A percentile compares a stretch with the other conserved stretches of the same genome.
phyloP scores from a whole-genome alignment of 2,329 filamentous ascomycete genomes.

The Apiospora kogelbergensis region DNA sequence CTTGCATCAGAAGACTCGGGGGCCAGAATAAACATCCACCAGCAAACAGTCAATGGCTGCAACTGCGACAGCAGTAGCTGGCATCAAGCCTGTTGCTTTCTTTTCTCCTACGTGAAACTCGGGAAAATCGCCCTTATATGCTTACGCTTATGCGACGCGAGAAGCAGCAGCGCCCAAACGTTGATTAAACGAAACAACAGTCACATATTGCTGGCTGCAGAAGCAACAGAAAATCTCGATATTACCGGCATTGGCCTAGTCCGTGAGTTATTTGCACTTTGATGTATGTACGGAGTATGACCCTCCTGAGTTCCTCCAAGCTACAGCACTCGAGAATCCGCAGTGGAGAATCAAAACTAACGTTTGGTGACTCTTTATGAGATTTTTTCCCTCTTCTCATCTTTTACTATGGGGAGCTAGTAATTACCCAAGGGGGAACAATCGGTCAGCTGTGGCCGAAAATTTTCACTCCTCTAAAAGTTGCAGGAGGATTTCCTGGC shows the following conservation, averaged over 20 bases:
- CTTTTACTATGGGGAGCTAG: neutral
- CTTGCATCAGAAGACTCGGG: neutral
- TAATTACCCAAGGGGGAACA: neutral
- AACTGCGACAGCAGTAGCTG: neutral
- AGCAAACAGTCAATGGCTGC: neutral
- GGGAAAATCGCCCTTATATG: neutral
- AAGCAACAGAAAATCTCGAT: neutral
- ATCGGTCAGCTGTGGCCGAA: neutral
- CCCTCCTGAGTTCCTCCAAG: neutral
- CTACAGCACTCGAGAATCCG: neutral
- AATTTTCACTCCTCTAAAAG: neutral
- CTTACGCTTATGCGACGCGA: neutral
- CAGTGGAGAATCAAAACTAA: constrained; percentile 3
- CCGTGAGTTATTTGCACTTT: neutral
- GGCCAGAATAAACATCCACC: neutral
- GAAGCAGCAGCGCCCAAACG: constrained; percentile 2
- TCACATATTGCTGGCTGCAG: neutral
- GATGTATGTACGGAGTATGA: too few species aligned
- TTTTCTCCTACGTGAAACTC: neutral
- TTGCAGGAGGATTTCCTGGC: neutral
- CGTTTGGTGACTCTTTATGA: neutral
- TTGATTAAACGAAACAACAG: neutral
- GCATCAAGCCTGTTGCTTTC: neutral
- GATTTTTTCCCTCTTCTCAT: neutral
- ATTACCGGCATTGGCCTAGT: neutral